Conservation (phyloP, 2,329 filamentous ascomycete genomes). For the Talaromyces sp. region DNA sequence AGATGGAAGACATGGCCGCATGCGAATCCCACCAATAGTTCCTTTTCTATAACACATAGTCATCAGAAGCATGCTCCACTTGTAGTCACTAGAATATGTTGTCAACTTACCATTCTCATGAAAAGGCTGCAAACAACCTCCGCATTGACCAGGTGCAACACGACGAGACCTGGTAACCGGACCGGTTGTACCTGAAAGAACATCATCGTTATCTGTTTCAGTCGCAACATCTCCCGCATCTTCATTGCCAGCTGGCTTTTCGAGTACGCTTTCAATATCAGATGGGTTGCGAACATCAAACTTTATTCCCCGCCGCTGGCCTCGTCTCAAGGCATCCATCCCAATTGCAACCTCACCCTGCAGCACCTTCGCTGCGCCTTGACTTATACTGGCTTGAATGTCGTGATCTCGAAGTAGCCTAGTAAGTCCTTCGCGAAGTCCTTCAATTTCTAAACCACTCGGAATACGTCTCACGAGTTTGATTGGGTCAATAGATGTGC, state of each 20-base stretch:
- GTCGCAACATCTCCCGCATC: conserved; percentile 19
- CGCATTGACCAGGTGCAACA: conserved; percentile 35
- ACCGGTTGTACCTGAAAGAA: not conserved
- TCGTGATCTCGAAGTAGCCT: conserved; percentile 95
- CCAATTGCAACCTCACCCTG: conserved; percentile 81
- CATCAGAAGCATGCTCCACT: not conserved
- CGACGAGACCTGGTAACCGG: conserved; percentile 6
- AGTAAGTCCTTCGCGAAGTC: conserved; percentile 80
- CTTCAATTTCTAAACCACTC: conserved; percentile 87
- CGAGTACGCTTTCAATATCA: not conserved
- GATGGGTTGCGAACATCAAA: conserved; percentile 65
- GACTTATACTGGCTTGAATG: conserved; percentile 87
- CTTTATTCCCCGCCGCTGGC: conserved; percentile 81
- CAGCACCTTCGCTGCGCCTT: conserved; percentile 82
- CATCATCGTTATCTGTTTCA: conserved; percentile 20
- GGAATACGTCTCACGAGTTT: conserved; percentile 86
- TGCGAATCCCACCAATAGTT: conserved; percentile 63
- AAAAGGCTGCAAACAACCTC: conserved; percentile 41
- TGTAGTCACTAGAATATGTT: not conserved
- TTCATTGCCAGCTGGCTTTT: conserved; percentile 1
- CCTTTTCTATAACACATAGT: conserved; percentile 43
- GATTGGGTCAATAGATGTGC: conserved; percentile 89
- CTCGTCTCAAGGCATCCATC: conserved; percentile 75
- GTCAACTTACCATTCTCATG: conserved; percentile 37
- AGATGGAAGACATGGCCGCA: conserved; percentile 70